Percentiles rank a stretch among this genome's conserved stretches.
phyloP scores from a whole-genome alignment of 2,329 filamentous ascomycete species.

The Berkeleyomyces basicola region DNA sequence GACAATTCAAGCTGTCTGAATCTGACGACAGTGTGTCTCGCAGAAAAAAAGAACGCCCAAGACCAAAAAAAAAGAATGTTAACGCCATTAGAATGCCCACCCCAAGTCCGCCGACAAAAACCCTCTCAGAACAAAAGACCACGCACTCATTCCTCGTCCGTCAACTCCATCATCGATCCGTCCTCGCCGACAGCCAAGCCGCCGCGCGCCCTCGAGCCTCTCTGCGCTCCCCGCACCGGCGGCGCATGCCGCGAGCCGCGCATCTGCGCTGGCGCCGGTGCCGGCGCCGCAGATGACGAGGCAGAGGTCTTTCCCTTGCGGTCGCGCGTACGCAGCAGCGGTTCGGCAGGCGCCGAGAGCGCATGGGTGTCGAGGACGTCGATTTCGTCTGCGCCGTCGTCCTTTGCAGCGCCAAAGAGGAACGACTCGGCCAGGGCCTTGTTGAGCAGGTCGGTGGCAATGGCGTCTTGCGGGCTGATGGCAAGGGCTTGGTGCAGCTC shows the following conservation, averaged over 20 bases:
- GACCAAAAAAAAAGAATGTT: not conserved
- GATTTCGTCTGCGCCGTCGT: conserved; percentile 31
- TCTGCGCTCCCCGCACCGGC: conserved; percentile 20
- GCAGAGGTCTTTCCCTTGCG: conserved; percentile 29
- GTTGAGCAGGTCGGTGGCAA: conserved; percentile 61
- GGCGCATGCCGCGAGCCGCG: conserved; percentile 16
- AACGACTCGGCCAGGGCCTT: conserved; percentile 52
- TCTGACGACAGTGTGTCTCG: too few relatives aligned
- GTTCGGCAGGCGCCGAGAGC: conserved; percentile 19
- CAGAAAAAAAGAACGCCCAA: not conserved
- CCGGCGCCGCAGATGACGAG: conserved; percentile 11
- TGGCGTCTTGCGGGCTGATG: conserved; percentile 61
- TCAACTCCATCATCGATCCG: conserved; percentile 39
- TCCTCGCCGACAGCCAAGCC: conserved; percentile 22
- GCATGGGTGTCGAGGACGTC: conserved; percentile 37
- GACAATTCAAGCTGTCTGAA: not conserved
- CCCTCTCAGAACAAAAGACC: too few relatives aligned
- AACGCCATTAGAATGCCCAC: not conserved
- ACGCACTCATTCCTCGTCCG: conserved; percentile 30
- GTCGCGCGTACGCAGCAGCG: conserved; percentile 20
- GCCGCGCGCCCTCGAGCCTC: conserved; percentile 16
- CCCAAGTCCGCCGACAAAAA: too few relatives aligned
- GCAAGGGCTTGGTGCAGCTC: conserved; percentile 74
- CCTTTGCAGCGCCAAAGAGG: conserved; percentile 27
- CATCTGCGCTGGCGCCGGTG: not conserved